A percentile compares a stretch with the other conserved stretches of the same genome.
phyloP scores from a whole-genome alignment of 179 eudicot genomes.

The Actinidia polygama region DNA sequence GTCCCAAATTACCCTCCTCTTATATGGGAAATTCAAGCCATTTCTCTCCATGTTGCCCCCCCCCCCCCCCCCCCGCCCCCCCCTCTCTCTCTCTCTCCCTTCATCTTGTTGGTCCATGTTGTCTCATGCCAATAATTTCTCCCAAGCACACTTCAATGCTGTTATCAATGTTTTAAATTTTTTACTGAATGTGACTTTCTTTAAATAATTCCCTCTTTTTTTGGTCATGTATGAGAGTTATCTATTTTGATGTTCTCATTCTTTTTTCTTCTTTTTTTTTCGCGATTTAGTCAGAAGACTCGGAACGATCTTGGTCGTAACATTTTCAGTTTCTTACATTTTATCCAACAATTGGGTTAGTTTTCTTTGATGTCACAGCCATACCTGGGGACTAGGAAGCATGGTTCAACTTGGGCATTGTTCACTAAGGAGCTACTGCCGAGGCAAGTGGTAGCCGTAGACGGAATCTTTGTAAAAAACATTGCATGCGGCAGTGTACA shows the following conservation, averaged over 20 bases:
- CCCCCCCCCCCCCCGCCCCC: too few species aligned
- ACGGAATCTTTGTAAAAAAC: slow-evolving; percentile 57
- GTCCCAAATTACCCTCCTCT: too few species aligned
- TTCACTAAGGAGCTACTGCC: slow-evolving; percentile 93
- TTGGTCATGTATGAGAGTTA: neutral
- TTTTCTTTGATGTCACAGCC: slow-evolving; percentile 52
- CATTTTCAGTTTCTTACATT: neutral
- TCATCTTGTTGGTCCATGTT: too few species aligned
- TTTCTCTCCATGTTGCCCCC: too few species aligned
- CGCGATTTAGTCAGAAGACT: neutral
- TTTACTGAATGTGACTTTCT: too few species aligned
- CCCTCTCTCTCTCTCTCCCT: too few species aligned
- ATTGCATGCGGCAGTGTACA: slow-evolving; percentile 95
- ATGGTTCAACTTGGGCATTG: slow-evolving; percentile 98
- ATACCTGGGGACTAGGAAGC: slow-evolving; percentile 97
- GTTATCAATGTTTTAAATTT: too few species aligned
- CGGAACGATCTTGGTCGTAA: neutral
- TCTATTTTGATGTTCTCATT: too few species aligned
- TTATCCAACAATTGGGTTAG: neutral
- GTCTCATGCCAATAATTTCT: too few species aligned
- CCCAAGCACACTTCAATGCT: too few species aligned
- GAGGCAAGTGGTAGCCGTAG: slow-evolving; percentile 85
- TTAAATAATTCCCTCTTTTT: neutral
- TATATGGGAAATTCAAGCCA: too few species aligned
- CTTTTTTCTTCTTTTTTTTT: neutral